Evolutionary conservation across 768 basidiomycete species (phyloP).

Genomic region (Phanerodontia chrysosporium): DNA sequence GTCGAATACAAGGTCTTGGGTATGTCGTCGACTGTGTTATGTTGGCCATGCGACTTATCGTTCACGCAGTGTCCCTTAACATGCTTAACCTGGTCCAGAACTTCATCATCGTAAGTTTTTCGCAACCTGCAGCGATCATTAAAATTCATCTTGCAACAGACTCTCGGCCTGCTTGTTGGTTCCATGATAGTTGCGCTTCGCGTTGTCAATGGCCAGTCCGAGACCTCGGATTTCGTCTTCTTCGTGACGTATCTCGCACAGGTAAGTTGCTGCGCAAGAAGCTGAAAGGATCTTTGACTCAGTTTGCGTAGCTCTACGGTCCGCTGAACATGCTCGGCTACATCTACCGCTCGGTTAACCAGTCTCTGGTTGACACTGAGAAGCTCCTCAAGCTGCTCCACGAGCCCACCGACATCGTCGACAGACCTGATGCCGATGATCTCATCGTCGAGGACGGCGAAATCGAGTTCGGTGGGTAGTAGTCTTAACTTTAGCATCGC

Average conservation of each 20-base stretch:
- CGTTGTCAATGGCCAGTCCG: conserved; percentile 49
- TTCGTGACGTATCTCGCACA: conserved; percentile 83
- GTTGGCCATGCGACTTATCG: conserved; percentile 7
- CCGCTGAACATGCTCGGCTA: conserved; percentile 77
- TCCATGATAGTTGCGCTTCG: conserved; percentile 73
- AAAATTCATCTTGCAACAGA: conserved; percentile 32
- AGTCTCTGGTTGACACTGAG: conserved; percentile 79
- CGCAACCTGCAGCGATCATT: too few relatives aligned
- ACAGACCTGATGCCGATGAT: conserved; percentile 70
- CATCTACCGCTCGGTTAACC: conserved; percentile 73
- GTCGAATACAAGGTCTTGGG: conserved; percentile 73
- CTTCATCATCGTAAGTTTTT: conserved; percentile 72
- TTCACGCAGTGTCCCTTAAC: conserved; percentile 57
- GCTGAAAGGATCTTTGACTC: background rate
- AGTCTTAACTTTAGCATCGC: background rate
- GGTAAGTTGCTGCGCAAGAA: conserved; percentile 34
- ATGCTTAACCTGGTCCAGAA: conserved; percentile 77
- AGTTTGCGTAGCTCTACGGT: conserved; percentile 50
- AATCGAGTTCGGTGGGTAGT: conserved; percentile 77
- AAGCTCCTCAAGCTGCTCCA: conserved; percentile 76
- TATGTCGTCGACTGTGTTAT: conserved; percentile 27
- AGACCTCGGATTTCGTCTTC: conserved; percentile 64
- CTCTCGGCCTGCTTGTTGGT: conserved; percentile 76
- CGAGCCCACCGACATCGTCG: conserved; percentile 81
- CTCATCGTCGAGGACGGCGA: conserved; percentile 69